Percentiles rank a stretch among this genome's conserved stretches.
Evolutionary conservation across 148 eudicot genomes (phyloP).

Genomic region (Chenopodium album): DNA sequence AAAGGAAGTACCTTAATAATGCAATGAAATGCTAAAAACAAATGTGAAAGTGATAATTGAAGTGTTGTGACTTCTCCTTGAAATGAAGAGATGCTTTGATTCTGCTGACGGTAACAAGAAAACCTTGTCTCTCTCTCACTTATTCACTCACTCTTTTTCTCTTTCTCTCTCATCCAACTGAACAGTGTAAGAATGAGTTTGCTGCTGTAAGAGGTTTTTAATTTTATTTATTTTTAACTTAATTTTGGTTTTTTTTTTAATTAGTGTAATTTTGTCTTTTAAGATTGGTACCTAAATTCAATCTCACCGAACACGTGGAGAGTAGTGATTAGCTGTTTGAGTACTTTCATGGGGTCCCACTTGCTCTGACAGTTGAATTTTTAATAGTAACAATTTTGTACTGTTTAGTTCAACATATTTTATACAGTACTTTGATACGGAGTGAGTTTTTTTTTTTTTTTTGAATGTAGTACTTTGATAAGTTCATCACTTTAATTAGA

Average conservation of each 20-base stretch:
- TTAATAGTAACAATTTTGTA: background rate
- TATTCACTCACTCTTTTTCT: too few species aligned
- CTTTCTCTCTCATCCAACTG: too few species aligned
- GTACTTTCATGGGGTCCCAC: slow-evolving; percentile 13
- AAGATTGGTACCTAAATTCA: slow-evolving; percentile 10
- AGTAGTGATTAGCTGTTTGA: background rate
- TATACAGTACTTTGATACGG: too few species aligned
- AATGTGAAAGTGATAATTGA: background rate
- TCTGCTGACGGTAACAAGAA: slow-evolving; percentile 28
- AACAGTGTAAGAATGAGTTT: background rate
- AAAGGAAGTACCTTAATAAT: slow-evolving; percentile 17
- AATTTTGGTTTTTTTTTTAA: background rate
- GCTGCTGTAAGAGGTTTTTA: slow-evolving; percentile 9
- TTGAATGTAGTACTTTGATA: too few species aligned
- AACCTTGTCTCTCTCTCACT: background rate
- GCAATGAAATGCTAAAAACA: slow-evolving; percentile 3
- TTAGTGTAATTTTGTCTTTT: background rate
- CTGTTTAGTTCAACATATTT: background rate
- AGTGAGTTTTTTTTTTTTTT: too few species aligned
- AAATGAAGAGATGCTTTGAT: slow-evolving; percentile 35
- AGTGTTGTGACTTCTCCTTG: slow-evolving; percentile 8
- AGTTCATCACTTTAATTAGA: too few species aligned
- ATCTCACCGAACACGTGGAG: slow-evolving; percentile 37
- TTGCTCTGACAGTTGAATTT: slow-evolving; percentile 12
- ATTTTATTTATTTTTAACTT: background rate